Percentiles rank a stretch among this genome's conserved stretches.
Conservation (phyloP, 148 eudicot genomes). For the Nepenthes gracilis region DNA sequence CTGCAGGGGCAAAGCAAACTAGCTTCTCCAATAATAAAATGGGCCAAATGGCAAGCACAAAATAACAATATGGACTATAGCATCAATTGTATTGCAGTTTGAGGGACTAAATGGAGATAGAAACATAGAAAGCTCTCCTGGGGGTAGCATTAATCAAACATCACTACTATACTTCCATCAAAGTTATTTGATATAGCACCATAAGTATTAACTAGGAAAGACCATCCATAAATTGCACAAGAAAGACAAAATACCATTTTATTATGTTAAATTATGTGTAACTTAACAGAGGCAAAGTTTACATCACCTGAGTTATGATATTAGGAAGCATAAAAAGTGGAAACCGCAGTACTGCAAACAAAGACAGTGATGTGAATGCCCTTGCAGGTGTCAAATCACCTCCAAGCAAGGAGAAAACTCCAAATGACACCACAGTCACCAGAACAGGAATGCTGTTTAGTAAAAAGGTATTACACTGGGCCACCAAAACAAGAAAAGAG, state of each 20-base stretch:
- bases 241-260: not conserved
- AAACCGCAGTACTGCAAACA: constrained; percentile 81
- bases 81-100: no score
- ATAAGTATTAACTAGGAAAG: no score
- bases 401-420: constrained; percentile 80
- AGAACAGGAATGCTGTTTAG: constrained; percentile 84
- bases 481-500: constrained; percentile 8
- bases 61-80: no score
- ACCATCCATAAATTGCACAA: not conserved
- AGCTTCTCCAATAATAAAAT: no score
- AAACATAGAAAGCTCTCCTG: no score
- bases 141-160: no score
- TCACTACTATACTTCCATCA: no score
- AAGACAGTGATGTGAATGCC: constrained; percentile 91
- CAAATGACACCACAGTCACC: constrained; percentile 91
- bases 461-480: constrained; percentile 83
- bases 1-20: no score
- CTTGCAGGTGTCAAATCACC: constrained; percentile 95
- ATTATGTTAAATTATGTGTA: not conserved
- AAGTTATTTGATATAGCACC: no score
- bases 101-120: no score
- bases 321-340: constrained; percentile 96
- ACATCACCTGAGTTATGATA: constrained; percentile 74
- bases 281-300: not conserved
- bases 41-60: no score